Evolutionary conservation across 164 flowering plant species (phyloP).

Genomic region (Pachysandra terminalis): DNA sequence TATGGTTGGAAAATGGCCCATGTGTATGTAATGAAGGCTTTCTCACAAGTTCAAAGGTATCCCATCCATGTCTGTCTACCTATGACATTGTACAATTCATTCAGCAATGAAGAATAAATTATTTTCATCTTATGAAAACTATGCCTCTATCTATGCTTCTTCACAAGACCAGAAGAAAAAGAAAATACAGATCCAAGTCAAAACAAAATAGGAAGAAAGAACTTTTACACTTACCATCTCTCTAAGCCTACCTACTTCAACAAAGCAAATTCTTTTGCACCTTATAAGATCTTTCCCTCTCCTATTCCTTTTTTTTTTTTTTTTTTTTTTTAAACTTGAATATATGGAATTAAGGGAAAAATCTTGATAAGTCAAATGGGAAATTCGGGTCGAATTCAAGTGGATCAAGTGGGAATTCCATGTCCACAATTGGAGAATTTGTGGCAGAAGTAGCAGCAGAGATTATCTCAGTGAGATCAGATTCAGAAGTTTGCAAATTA

Average conservation of each 20-base stretch:
- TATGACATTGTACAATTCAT: too few species aligned
- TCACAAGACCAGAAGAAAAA: neutral
- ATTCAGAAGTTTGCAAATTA: slow-evolving; percentile 23
- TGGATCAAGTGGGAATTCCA: slow-evolving; percentile 30
- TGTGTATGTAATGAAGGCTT: too few species aligned
- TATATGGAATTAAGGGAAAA: slow-evolving; percentile 5
- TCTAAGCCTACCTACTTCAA: neutral
- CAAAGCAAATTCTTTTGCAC: neutral
- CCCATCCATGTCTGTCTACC: too few species aligned
- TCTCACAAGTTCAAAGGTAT: too few species aligned
- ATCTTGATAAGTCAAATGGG: slow-evolving; percentile 26
- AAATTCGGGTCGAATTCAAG: slow-evolving; percentile 41
- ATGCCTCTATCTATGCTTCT: too few species aligned
- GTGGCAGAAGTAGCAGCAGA: slow-evolving; percentile 38
- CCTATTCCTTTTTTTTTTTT: too few species aligned
- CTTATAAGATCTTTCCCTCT: neutral
- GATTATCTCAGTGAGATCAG: slow-evolving; percentile 31
- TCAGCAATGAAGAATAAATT: too few species aligned
- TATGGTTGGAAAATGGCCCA: too few species aligned
- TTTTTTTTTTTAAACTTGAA: too few species aligned
- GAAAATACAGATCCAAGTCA: neutral
- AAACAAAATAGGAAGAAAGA: neutral
- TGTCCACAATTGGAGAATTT: slow-evolving; percentile 31
- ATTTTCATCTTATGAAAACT: too few species aligned
- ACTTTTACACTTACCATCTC: neutral